These are phyloP conservation scores for Dictyostelium firmibasis DNA, from an alignment of 78 protist species.

Conservation along the genomic window DNA sequence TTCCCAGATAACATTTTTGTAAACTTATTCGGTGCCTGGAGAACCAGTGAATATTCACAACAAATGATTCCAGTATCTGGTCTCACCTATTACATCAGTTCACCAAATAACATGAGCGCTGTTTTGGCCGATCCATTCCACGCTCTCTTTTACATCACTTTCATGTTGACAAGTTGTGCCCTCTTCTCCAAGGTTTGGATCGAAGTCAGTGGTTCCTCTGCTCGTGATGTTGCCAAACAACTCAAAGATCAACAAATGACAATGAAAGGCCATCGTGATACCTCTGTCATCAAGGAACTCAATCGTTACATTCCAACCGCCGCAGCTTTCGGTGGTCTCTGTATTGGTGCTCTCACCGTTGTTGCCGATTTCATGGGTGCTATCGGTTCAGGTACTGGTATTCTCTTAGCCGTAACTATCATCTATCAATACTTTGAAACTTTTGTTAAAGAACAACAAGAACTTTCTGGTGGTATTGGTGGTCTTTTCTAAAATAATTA, in stretches of 20 bases:
- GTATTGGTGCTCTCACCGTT: conserved; percentile 99
- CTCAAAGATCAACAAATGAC: conserved; percentile 94
- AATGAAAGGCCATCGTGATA: conserved; percentile 88
- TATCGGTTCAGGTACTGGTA: conserved; percentile 99
- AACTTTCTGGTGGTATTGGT: conserved; percentile 53
- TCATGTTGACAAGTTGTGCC: conserved; percentile 98
- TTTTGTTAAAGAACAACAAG: conserved; percentile 94
- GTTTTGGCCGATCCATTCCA: conserved; percentile 97
- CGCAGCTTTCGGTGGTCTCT: conserved; percentile 99
- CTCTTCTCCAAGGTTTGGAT: conserved; percentile 98
- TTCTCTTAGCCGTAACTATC: conserved; percentile 99
- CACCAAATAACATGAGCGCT: conserved; percentile 93
- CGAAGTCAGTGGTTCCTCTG: conserved; percentile 94
- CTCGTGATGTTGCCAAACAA: conserved; percentile 98
- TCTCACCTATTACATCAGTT: conserved; percentile 98
- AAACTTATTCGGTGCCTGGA: conserved; percentile 98
- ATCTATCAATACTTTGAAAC: conserved; percentile 98
- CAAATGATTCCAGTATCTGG: conserved; percentile 96
- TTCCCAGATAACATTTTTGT: conserved; percentile 93
- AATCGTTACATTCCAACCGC: conserved; percentile 99
- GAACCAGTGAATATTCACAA: conserved; percentile 65
- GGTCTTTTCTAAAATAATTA: conserved; percentile 61
- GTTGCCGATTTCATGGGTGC: conserved; percentile 98
- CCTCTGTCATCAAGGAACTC: conserved; percentile 85
- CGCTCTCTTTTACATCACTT: conserved; percentile 96